A percentile compares a stretch with the other conserved stretches of the same genome.
Evolutionary conservation across 352 stramenopile genomes (phyloP).

Genomic region (Peronospora belbahrii): DNA sequence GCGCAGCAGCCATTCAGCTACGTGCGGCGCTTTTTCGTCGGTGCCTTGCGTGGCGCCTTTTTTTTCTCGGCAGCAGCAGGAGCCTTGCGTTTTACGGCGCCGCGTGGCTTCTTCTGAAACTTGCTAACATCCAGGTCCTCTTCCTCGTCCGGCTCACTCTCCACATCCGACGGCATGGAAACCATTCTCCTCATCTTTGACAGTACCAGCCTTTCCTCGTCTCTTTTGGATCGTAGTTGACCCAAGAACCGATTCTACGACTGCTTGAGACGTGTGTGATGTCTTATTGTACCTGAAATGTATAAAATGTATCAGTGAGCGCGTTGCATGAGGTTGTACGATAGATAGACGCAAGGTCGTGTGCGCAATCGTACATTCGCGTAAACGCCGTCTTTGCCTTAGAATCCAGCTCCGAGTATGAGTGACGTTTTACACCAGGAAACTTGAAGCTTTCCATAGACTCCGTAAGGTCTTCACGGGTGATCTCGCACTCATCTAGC

Average conservation of each 20-base stretch:
- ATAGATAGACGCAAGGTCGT: not conserved
- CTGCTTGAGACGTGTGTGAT: conserved; percentile 90
- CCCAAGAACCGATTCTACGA: conserved; percentile 80
- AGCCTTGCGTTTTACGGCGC: conserved; percentile 52
- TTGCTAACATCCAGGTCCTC: conserved; percentile 66
- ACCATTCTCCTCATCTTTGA: conserved; percentile 38
- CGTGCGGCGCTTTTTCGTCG: conserved; percentile 48
- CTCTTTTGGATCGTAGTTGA: conserved; percentile 72
- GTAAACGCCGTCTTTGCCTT: conserved; percentile 93
- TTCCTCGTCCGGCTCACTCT: conserved; percentile 58
- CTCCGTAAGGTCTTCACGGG: conserved; percentile 95
- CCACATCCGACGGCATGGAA: conserved; percentile 53
- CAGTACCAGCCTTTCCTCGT: conserved; percentile 35
- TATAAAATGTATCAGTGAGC: conserved; percentile 1
- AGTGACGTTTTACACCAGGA: conserved; percentile 62
- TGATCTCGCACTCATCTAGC: conserved; percentile 96
- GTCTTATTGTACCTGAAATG: conserved; percentile 86
- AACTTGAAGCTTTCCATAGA: conserved; percentile 91
- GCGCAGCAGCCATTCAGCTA: conserved; percentile 10
- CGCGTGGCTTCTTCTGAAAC: conserved; percentile 74
- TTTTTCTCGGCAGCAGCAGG: conserved; percentile 23
- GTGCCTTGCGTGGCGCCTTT: conserved; percentile 43
- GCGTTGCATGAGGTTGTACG: not conserved
- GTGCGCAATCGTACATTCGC: conserved; percentile 40
- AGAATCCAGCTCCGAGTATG: conserved; percentile 69